Evolutionary conservation across 129 eudicot species (phyloP).

Genomic region (Pulicaria dysenterica): DNA sequence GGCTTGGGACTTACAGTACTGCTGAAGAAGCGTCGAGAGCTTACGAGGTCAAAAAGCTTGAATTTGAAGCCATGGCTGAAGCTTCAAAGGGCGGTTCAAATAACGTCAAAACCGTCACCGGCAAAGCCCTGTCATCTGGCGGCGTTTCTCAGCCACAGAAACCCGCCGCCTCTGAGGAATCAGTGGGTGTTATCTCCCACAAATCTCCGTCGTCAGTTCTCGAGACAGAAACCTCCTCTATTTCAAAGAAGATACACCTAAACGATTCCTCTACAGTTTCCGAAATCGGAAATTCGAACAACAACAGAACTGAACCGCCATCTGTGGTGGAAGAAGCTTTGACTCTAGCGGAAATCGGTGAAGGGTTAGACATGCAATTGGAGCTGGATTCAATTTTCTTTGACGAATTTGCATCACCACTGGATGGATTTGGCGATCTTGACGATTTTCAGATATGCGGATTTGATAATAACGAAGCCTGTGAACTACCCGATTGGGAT

Average conservation of each 20-base stretch:
- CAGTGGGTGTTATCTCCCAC: conserved; percentile 46
- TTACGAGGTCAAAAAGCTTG: conserved; percentile 54
- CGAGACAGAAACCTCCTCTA: conserved; percentile 34
- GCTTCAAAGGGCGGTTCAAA: conserved; percentile 34
- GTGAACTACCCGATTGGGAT: conserved; percentile 64
- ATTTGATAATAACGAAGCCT: conserved; percentile 44
- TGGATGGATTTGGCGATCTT: conserved; percentile 49
- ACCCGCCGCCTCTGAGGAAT: conserved; percentile 51
- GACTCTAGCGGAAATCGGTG: conserved; percentile 20
- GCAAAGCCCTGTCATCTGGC: background rate
- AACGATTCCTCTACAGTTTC: conserved; percentile 7
- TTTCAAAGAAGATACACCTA: background rate
- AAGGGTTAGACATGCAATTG: conserved; percentile 46
- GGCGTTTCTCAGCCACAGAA: conserved; percentile 27
- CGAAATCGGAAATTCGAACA: background rate
- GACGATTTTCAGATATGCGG: conserved; percentile 67
- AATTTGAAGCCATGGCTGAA: conserved; percentile 54
- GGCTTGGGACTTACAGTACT: conserved; percentile 76
- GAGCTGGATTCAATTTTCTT: conserved; percentile 46
- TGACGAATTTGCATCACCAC: conserved; percentile 37
- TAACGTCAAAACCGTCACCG: conserved; percentile 2
- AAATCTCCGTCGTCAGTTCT: conserved; percentile 45
- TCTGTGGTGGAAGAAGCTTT: conserved; percentile 11
- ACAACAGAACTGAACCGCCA: background rate
- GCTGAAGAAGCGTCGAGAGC: conserved; percentile 72